Evolutionary conservation across 2,329 filamentous ascomycete species (phyloP).

Genomic region (Ophiostoma sp.): DNA sequence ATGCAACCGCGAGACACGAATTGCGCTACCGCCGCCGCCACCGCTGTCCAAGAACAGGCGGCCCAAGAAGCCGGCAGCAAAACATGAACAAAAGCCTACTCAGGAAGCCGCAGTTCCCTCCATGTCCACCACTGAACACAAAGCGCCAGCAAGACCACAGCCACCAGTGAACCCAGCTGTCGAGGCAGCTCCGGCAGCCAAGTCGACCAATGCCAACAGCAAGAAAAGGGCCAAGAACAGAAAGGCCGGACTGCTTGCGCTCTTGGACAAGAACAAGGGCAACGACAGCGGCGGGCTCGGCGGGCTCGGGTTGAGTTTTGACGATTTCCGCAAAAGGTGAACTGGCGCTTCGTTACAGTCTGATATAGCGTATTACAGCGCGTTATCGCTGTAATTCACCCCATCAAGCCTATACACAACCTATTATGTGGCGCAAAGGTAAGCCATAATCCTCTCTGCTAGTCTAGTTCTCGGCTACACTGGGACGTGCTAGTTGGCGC

Average conservation of each 20-base stretch:
- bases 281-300: constrained; percentile 28
- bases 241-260: constrained; percentile 60
- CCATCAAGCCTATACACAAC: background rate
- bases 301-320: constrained; percentile 46
- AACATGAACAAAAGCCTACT: constrained; percentile 21
- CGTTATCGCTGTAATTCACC: background rate
- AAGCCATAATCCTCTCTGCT: background rate
- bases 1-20: constrained; percentile 42
- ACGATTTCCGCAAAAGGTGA: constrained; percentile 48
- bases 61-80: constrained; percentile 20
- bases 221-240: constrained; percentile 61
- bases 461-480: background rate
- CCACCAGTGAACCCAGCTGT: background rate
- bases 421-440: background rate
- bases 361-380: background rate
- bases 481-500: background rate
- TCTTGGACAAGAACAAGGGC: constrained; percentile 49
- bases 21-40: constrained; percentile 38
- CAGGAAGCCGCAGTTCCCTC: background rate
- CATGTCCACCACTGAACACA: background rate
- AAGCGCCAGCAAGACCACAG: background rate
- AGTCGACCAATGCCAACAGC: constrained; percentile 29
- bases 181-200: constrained; percentile 14
- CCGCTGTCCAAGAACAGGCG: constrained; percentile 28
- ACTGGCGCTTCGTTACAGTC: background rate